A percentile compares a stretch with the other conserved stretches of the same genome.
These are phyloP conservation scores for Areca catechu DNA, from an alignment of 176 grass and related monocot genomes.

Conservation along the genomic window DNA sequence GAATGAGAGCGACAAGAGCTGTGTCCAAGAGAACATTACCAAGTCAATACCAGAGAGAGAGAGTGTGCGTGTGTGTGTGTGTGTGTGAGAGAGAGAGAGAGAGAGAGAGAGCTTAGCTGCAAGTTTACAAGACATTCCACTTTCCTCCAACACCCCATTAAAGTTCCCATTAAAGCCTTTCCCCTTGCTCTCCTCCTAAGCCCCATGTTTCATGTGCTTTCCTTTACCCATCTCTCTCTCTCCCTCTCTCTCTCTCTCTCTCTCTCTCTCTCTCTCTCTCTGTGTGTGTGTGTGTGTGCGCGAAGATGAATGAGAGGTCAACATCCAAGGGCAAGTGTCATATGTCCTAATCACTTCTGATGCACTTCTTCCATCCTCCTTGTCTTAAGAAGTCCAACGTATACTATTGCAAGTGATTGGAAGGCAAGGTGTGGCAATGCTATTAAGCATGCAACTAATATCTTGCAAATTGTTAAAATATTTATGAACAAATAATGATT, in stretches of 20 bases:
- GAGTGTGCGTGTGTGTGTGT: no score
- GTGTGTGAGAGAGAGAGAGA: no score
- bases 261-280: background rate
- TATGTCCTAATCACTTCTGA: slow-evolving; percentile 3
- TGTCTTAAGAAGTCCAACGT: slow-evolving; percentile 6
- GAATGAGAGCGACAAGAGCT: slow-evolving; percentile 20
- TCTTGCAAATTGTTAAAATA: no score
- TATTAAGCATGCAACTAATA: no score
- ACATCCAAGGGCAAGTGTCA: slow-evolving; percentile 7
- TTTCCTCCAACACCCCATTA: slow-evolving; percentile 10
- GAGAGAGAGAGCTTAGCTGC: background rate
- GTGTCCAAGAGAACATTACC: background rate
- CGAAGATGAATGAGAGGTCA: background rate
- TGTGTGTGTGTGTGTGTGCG: no score
- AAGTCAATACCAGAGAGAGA: slow-evolving; percentile 1
- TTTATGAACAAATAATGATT: no score
- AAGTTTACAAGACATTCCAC: slow-evolving; percentile 18
- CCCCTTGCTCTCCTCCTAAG: background rate
- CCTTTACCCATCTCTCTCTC: background rate
- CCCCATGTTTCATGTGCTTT: background rate
- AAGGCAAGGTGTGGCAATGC: no score
- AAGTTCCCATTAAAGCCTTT: slow-evolving; percentile 17
- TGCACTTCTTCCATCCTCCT: background rate
- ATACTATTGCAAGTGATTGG: background rate
- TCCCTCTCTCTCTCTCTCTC: slow-evolving; percentile 6